Base-by-base conservation (phyloP, 352 stramenopile species). In the Globisporangium paroecandrum region DNA sequence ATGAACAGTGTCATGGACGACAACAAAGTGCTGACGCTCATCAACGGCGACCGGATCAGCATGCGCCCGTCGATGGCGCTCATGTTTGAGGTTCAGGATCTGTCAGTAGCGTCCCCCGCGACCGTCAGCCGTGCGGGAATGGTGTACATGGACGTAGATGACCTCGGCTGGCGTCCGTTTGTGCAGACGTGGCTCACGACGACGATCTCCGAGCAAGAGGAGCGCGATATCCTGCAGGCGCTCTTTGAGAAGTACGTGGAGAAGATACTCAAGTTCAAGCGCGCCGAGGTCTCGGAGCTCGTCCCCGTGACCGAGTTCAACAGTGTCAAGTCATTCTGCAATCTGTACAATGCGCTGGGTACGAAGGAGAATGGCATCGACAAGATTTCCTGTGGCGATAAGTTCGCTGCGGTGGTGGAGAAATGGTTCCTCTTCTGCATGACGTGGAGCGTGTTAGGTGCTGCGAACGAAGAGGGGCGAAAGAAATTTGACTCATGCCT, bases 71-170 rank as follows among this genome's bases (percentile, higher is more conserved):
- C 83, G 1, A 94, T 95, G 87, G 83, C 95, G 56, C 90, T 98
- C 46, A 81, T 98, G 62, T 98, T 98, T 58, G 95, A 98, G 70
- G 94, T 98, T 5, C 95, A 98, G 70, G 94, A 98, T 69, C 80
- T 98, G 1, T 90, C 89, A 0, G 94, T 98, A 9, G 95, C 95
- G 24, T 98, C 91, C 9, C 95, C 95, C 3, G 95, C 95, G 1
- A 98, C 95, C 2, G 95, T 98, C 1, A 97, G 87, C 61, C 85
- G 94, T 38, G 91, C 93, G 24, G 95, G 95, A 34, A 97, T 98
- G 81, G 92, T 98, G 8, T 98, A 98, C 77, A 97, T 98, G 87
- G 83, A 94, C 46, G 84, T 92, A 4, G 76, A 91, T 24, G 85
- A 95, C 49, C 81, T 97, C 25, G 84, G 89, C 9, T 96, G 85